These are phyloP conservation scores for Colletotrichum shisoi DNA, from an alignment of 2,329 filamentous ascomycete genomes.

Conservation along the genomic window DNA sequence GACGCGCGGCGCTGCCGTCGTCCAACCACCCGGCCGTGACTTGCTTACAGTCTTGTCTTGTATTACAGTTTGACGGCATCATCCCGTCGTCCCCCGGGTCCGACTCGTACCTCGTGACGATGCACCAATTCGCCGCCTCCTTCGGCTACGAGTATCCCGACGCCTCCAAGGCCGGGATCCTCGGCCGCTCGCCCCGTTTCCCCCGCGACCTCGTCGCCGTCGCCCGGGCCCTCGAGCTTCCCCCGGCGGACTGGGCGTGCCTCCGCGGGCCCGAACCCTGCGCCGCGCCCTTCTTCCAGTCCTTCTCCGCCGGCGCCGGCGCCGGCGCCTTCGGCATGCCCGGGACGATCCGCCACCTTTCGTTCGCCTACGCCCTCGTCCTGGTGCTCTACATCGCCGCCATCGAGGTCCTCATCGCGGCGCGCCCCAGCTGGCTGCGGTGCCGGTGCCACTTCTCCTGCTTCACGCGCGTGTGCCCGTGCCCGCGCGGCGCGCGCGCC, in stretches of 20 bases:
- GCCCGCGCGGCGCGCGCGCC: slow-evolving; percentile 34
- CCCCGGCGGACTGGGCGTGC: slow-evolving; percentile 35
- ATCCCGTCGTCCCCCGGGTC: slow-evolving; percentile 15
- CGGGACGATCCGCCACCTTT: background rate
- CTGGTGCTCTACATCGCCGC: background rate
- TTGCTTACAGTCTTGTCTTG: background rate
- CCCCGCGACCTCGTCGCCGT: slow-evolving; percentile 30
- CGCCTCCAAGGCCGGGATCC: slow-evolving; percentile 16
- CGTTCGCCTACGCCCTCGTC: slow-evolving; percentile 4
- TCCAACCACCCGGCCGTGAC: no score
- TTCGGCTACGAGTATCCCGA: slow-evolving; percentile 38
- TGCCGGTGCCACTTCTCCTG: slow-evolving; percentile 34
- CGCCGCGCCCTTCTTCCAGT: slow-evolving; percentile 31
- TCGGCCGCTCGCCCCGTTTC: slow-evolving; percentile 21
- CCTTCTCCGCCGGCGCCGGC: slow-evolving; percentile 13
- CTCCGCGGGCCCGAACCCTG: slow-evolving; percentile 19
- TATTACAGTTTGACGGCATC: slow-evolving; percentile 36
- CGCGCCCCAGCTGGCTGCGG: slow-evolving; percentile 30
- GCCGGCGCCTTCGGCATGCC: background rate
- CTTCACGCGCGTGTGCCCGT: slow-evolving; percentile 36
- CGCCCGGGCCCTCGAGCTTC: slow-evolving; percentile 17
- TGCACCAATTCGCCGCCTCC: slow-evolving; percentile 33
- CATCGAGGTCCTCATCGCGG: slow-evolving; percentile 17
- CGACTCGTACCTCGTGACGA: slow-evolving; percentile 29
- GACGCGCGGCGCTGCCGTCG: background rate